Base-by-base conservation (phyloP, 192 early-diverging fungal species). In the Umbelopsis sp. region DNA sequence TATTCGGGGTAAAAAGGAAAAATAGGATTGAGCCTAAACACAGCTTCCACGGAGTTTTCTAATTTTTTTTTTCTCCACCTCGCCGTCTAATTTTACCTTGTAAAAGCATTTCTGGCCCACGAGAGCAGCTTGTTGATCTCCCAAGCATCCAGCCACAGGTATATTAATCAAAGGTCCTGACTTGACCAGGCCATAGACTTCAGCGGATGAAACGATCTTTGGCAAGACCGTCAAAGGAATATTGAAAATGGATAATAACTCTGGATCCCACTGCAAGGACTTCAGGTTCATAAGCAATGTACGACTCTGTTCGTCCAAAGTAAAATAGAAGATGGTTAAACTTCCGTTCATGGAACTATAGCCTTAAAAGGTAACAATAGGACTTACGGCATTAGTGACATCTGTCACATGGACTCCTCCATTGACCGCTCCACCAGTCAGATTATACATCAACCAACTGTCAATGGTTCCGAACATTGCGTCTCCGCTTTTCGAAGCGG, bases 71-170 rank as follows among this genome's bases (percentile, higher is more conserved):
- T 41, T 6, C 38, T 8, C 36, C 3, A 3, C 36, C 36, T 38
- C 3, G 36, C 36, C 4, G 36, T 6, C 36, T 38, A 38, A 38
- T 8, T 38, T 38, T 41, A 41, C 56, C 56, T 69, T 69, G 49
- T 88, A 74, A 77, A 94, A 94, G 80, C 96, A 98, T 67, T 89
- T 89, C 77, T 98, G 96, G 22, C 96, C 96, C 26, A 98, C 92
- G 38, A 95, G 83, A 24, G 96, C 96, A 1, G 95, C 93, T 76
- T 98, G 96, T 79, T 98, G 96, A 78, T 98, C 96, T 50, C 96
- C 96, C 45, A 98, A 79, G 73, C 91, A 92, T 2, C 96, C 95
- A 3, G 93, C 78, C 29, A 98, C 89, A 0, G 95, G 91, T 10
- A 96, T 72, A 26, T 89, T 91, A 34, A 83, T 66, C 32, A 96